Evolutionary conservation across 1,284 basidiomycete species (phyloP), one percentile per base, ranked within the genome.

Genomic region (Melampsora allii-populina): DNA sequence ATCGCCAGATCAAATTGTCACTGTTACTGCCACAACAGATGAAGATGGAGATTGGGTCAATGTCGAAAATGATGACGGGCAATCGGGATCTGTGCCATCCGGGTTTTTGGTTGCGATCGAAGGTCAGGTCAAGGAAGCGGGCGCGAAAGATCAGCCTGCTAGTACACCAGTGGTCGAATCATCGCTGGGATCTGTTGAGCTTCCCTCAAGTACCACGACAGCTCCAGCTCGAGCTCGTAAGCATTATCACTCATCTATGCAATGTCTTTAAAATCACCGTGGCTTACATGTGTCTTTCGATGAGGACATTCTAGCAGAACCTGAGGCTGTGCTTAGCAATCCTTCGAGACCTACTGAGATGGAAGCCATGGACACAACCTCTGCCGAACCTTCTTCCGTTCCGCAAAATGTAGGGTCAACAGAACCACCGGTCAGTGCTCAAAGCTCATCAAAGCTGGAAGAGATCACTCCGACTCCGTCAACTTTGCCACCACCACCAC

Each of bases 31-130:
- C n/a, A 36, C 21, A 36, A 60, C 64, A 27, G 71, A 74, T 36
- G 56, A 66, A 17, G 71, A 74, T 29, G 71, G 53, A 3, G 71
- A 74, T 66, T 74, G 71, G 71, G 27, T 74, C 5, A 36, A 61
- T 36, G 71, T 74, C n/a, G 42, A 27, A 9, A 46, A 48, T 46
- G 63, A 45, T 21, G 39, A 66, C 0, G 71, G 71, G 9, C 27
- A 29, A 59, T 59, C 64, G 5, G 71, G 71, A 45, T 66, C 71
- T 19, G 71, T 74, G 10, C 71, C 71, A 17, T 64, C 71, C 31
- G 71, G 71, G 39, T 74, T 74, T 42, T 61, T 74, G 58, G 50
- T 74, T 56, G 33, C 56, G 53, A 50, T 66, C 45, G 63, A 66
- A 2, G 48, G 27, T 10, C 39, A 66, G 10, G 6, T 42, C 45